These are phyloP conservation scores for Macadamia tetraphylla DNA, from an alignment of 164 flowering plant species.

Conservation along the genomic window DNA sequence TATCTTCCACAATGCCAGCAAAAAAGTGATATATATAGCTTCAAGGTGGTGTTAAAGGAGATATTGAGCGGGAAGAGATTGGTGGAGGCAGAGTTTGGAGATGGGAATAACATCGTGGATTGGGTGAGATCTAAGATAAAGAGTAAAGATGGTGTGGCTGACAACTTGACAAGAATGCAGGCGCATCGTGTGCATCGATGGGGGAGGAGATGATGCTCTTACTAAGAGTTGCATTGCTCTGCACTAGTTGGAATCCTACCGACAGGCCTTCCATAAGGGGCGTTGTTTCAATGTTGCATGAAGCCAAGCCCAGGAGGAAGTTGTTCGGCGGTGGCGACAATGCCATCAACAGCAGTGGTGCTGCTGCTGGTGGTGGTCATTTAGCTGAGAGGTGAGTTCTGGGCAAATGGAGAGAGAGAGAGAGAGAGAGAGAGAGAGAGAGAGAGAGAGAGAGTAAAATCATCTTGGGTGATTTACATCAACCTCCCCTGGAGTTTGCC, in stretches of 20 bases:
- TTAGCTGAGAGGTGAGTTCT: slow-evolving; percentile 24
- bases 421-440: too few species aligned
- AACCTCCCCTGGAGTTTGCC: too few species aligned
- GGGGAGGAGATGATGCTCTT: slow-evolving; percentile 88
- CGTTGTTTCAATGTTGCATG: slow-evolving; percentile 85
- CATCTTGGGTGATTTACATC: too few species aligned
- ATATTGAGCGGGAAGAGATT: slow-evolving; percentile 73
- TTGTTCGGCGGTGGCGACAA: slow-evolving; percentile 19
- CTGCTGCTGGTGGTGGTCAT: slow-evolving; percentile 9
- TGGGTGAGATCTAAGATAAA: slow-evolving; percentile 82
- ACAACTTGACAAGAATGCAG: slow-evolving; percentile 77
- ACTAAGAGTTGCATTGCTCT: slow-evolving; percentile 76
- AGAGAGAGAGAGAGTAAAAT: too few species aligned
- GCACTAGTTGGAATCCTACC: slow-evolving; percentile 80
- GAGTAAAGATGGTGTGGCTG: slow-evolving; percentile 53
- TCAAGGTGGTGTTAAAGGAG: slow-evolving; percentile 86
- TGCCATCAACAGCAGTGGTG: neutral
- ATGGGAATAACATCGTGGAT: slow-evolving; percentile 91
- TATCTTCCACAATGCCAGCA: slow-evolving; percentile 24
- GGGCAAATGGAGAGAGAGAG: too few species aligned
- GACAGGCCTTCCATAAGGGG: slow-evolving; percentile 96
- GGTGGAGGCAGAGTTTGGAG: slow-evolving; percentile 80
- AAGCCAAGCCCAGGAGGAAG: slow-evolving; percentile 88
- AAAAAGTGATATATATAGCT: slow-evolving; percentile 97
- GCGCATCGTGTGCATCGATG: slow-evolving; percentile 56